Percentiles rank a stretch among this genome's conserved stretches.
These are phyloP conservation scores for Colletotrichum liriopes DNA, from an alignment of 2,329 filamentous ascomycete species.

Conservation along the genomic window DNA sequence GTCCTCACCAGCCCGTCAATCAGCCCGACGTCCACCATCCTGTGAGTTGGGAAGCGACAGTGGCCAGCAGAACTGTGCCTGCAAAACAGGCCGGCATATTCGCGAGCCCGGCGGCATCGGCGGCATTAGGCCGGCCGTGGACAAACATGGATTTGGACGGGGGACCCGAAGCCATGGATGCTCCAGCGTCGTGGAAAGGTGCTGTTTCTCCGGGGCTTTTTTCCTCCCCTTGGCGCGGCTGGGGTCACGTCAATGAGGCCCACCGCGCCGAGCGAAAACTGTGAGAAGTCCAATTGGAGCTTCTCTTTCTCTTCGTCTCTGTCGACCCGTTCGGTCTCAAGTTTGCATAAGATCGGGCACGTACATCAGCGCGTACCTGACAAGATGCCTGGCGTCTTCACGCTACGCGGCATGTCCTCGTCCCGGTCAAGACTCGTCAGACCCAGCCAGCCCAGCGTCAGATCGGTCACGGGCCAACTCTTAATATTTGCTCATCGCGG, in stretches of 20 bases:
- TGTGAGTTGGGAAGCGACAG: background rate
- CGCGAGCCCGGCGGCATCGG: background rate
- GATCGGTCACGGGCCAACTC: constrained; percentile 26
- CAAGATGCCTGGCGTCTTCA: background rate
- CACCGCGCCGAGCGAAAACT: constrained; percentile 5
- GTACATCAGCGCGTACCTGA: constrained; percentile 1
- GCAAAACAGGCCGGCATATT: background rate
- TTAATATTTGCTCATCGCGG: constrained; percentile 7
- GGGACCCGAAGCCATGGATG: background rate
- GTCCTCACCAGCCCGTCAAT: constrained; percentile 3
- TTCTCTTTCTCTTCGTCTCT: constrained; percentile 17
- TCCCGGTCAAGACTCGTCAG: background rate
- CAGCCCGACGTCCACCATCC: constrained; percentile 10
- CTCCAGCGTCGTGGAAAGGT: background rate
- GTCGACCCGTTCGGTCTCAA: constrained; percentile 1
- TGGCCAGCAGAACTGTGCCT: constrained; percentile 11
- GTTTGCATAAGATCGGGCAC: constrained; percentile 18
- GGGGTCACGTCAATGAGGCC: constrained; percentile 2
- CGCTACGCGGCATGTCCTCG: background rate
- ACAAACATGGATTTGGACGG: background rate
- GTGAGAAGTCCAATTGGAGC: background rate
- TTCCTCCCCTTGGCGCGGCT: background rate
- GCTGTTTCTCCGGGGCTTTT: constrained; percentile 23
- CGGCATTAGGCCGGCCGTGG: background rate
- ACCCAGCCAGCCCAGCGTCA: constrained; percentile 18